Conservation (phyloP, 1,139 yeast genomes). For the Hemisphaericaspora lyxosophila region DNA sequence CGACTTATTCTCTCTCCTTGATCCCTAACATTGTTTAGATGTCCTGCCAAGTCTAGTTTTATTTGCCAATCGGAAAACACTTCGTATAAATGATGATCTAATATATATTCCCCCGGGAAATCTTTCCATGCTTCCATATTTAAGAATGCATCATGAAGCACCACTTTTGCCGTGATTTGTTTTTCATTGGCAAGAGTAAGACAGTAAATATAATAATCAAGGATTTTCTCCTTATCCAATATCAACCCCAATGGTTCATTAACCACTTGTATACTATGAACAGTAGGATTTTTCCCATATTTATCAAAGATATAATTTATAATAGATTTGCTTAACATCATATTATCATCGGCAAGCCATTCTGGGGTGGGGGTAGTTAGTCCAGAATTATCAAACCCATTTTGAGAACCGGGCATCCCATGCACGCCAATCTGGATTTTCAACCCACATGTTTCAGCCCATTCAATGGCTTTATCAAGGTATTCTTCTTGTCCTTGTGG, state of each 20-base stretch:
- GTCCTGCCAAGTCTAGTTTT: slow-evolving; percentile 16
- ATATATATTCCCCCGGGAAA: slow-evolving; percentile 16
- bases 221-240: slow-evolving; percentile 17
- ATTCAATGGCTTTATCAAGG: slow-evolving; percentile 23
- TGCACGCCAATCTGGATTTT: slow-evolving; percentile 25
- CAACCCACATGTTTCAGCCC: slow-evolving; percentile 21
- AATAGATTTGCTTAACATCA: slow-evolving; percentile 17
- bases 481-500: slow-evolving; percentile 25
- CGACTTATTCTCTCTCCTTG: slow-evolving; percentile 17
- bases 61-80: slow-evolving; percentile 22
- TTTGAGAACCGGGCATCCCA: slow-evolving; percentile 31
- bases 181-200: slow-evolving; percentile 12
- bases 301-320: slow-evolving; percentile 21
- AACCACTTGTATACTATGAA: slow-evolving; percentile 23
- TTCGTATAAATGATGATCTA: slow-evolving; percentile 29
- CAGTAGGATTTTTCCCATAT: slow-evolving; percentile 18
- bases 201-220: slow-evolving; percentile 16
- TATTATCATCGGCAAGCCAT: slow-evolving; percentile 16
- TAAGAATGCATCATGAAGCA: slow-evolving; percentile 25
- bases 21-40: slow-evolving; percentile 15
- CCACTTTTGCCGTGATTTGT: slow-evolving; percentile 14
- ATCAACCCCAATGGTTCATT: slow-evolving; percentile 25
- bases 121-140: slow-evolving; percentile 22
- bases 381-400: slow-evolving; percentile 31
- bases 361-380: slow-evolving; percentile 14